phyloP scores from a whole-genome alignment of 352 stramenopile genomes.

The Globisporangium rhizosaccharum region DNA sequence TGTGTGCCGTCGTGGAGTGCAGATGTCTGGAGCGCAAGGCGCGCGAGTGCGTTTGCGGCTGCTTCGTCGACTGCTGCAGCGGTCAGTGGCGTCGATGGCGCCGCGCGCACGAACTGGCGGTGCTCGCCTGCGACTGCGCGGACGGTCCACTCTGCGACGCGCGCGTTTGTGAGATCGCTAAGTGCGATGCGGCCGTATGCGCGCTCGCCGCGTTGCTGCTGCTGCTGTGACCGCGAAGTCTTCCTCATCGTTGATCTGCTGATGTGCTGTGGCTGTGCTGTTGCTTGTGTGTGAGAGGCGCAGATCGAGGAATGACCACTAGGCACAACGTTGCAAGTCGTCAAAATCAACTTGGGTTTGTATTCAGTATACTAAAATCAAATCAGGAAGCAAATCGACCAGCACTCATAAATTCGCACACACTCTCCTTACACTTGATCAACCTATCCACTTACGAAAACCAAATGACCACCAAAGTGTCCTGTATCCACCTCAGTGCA shows the following conservation, averaged over 20 bases:
- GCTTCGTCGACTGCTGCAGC: slow-evolving; percentile 3
- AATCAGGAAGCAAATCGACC: neutral
- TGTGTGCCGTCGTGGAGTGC: slow-evolving; percentile 29
- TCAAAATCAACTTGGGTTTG: neutral
- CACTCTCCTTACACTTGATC: neutral
- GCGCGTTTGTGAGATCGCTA: slow-evolving; percentile 43
- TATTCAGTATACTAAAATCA: neutral
- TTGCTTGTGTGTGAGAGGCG: neutral
- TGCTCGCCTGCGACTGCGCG: slow-evolving; percentile 51
- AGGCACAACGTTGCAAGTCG: too few relatives aligned
- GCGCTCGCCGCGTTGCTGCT: slow-evolving; percentile 20
- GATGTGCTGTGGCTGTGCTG: neutral
- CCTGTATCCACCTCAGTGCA: too few relatives aligned
- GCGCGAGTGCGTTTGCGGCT: slow-evolving; percentile 9
- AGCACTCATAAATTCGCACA: neutral
- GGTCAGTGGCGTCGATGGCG: neutral
- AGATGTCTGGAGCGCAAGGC: slow-evolving; percentile 28
- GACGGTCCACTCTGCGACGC: slow-evolving; percentile 49
- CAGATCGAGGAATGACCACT: neutral
- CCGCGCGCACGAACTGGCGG: slow-evolving; percentile 33
- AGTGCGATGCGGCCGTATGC: slow-evolving; percentile 60
- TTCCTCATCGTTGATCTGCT: slow-evolving; percentile 11
- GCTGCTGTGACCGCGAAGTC: slow-evolving; percentile 5
- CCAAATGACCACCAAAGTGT: too few relatives aligned
- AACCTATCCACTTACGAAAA: too few relatives aligned